Conservation (phyloP, 2,329 filamentous ascomycete species). For the Colletotrichum sojae region DNA sequence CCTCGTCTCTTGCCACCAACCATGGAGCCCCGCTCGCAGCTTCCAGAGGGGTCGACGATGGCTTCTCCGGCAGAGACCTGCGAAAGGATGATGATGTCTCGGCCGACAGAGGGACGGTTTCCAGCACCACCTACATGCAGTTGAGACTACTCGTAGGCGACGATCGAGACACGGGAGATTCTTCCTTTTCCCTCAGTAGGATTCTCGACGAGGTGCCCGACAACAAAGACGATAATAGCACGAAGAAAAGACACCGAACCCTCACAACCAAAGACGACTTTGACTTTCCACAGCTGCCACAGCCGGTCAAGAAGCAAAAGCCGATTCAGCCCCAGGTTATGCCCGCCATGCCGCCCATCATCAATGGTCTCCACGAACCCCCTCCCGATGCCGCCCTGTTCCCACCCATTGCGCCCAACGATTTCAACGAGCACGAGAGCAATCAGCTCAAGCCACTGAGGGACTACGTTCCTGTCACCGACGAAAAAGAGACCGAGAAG, state of each 20-base stretch:
- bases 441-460: conserved; percentile 58
- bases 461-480: conserved; percentile 55
- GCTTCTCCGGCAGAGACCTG: conserved; percentile 24
- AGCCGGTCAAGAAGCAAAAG: conserved; percentile 76
- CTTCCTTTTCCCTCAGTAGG: conserved; percentile 60
- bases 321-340: conserved; percentile 63
- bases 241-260: conserved; percentile 68
- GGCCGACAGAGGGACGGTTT: conserved; percentile 20
- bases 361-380: conserved; percentile 74
- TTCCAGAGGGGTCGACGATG: conserved; percentile 33
- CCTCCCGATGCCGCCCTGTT: conserved; percentile 74
- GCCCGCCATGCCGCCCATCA: conserved; percentile 73
- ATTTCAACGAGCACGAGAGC: conserved; percentile 66
- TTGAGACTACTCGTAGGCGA: conserved; percentile 57
- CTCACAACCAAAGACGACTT: conserved; percentile 71
- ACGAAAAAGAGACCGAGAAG: conserved; percentile 45
- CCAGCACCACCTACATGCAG: conserved; percentile 44
- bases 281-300: conserved; percentile 68
- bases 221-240: conserved; percentile 59
- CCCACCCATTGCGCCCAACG: conserved; percentile 72
- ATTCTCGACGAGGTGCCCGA: conserved; percentile 63
- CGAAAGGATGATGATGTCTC: conserved; percentile 33
- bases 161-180: conserved; percentile 55
- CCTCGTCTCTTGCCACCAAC: conserved; percentile 38
- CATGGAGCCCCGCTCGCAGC: conserved; percentile 30